A percentile compares a stretch with the other conserved stretches of the same genome.
These are phyloP conservation scores for Ogataea saltuana DNA, from an alignment of 805 yeast genomes.

Conservation along the genomic window DNA sequence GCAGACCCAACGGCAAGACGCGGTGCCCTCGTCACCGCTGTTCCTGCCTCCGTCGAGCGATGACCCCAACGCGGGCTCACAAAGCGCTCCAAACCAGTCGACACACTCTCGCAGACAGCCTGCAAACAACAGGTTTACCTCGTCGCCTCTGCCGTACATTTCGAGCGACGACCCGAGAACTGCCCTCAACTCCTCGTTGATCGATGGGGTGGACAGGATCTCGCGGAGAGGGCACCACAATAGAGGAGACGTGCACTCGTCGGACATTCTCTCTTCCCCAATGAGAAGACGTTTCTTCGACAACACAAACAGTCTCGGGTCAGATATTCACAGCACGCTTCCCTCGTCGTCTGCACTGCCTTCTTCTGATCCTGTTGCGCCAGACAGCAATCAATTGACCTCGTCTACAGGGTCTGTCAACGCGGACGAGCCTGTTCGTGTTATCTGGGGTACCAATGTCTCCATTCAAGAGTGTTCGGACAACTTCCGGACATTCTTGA, in stretches of 20 bases:
- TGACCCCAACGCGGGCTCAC: constrained; percentile 19
- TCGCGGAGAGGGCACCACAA: constrained; percentile 49
- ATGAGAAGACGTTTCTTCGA: constrained; percentile 61
- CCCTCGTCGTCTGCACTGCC: constrained; percentile 27
- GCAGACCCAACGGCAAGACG: constrained; percentile 34
- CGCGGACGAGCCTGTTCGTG: constrained; percentile 75
- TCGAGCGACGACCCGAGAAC: constrained; percentile 47
- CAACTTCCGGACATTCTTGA: constrained; percentile 76
- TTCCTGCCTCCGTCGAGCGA: constrained; percentile 51
- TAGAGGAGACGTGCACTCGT: constrained; percentile 77
- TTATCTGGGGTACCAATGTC: constrained; percentile 98
- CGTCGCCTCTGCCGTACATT: constrained; percentile 54
- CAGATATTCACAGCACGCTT: constrained; percentile 21
- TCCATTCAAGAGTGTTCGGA: constrained; percentile 85
- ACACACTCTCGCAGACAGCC: constrained; percentile 9
- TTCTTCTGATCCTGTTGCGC: constrained; percentile 22
- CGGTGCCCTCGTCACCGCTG: constrained; percentile 58
- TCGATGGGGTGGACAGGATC: constrained; percentile 8
- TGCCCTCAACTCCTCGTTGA: constrained; percentile 17
- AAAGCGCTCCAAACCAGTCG: not conserved
- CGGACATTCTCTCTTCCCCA: constrained; percentile 71
- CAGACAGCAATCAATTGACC: too few relatives aligned
- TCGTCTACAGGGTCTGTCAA: constrained; percentile 34
- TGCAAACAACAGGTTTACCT: constrained; percentile 26
- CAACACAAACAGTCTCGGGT: constrained; percentile 35